Percentiles rank a stretch among this genome's conserved stretches.
Conservation (phyloP, 352 stramenopile genomes). For the Peronospora belbahrii region DNA sequence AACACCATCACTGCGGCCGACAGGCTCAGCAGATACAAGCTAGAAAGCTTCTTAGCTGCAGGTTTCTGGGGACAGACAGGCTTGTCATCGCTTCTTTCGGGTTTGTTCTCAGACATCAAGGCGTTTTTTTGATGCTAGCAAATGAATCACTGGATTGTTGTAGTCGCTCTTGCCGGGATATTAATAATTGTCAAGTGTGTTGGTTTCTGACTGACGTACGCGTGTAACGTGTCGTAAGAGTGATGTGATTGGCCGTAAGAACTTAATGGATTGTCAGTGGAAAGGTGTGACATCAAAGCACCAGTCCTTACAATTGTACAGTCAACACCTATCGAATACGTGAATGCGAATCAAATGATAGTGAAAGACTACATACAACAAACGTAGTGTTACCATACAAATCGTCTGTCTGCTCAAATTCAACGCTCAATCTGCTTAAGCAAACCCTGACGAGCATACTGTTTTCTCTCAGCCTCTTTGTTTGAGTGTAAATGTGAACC, state of each 20-base stretch:
- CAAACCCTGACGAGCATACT: constrained; percentile 74
- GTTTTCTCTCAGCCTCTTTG: too few relatives aligned
- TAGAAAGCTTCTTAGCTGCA: constrained; percentile 11
- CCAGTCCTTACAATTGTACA: constrained; percentile 2
- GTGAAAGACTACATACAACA: constrained; percentile 17
- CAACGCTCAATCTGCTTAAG: constrained; percentile 79
- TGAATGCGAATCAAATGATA: constrained; percentile 20
- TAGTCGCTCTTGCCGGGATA: too few relatives aligned
- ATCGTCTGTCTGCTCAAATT: neutral
- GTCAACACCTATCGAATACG: constrained; percentile 4
- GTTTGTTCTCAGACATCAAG: constrained; percentile 1
- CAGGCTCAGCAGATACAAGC: constrained; percentile 16
- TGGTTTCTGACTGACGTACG: constrained; percentile 3
- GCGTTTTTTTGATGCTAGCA: neutral
- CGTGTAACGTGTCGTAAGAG: neutral
- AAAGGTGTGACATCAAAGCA: too few relatives aligned
- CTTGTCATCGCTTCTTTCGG: neutral
- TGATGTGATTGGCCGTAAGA: constrained; percentile 14
- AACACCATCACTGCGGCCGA: constrained; percentile 15
- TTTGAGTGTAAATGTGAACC: too few relatives aligned
- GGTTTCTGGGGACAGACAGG: constrained; percentile 8
- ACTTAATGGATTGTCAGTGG: neutral
- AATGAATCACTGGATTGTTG: constrained; percentile 1
- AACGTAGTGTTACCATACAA: too few relatives aligned
- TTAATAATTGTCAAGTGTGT: too few relatives aligned